Conservation (phyloP, 2,329 filamentous ascomycete species). For the Leptoxyphium fumago region DNA sequence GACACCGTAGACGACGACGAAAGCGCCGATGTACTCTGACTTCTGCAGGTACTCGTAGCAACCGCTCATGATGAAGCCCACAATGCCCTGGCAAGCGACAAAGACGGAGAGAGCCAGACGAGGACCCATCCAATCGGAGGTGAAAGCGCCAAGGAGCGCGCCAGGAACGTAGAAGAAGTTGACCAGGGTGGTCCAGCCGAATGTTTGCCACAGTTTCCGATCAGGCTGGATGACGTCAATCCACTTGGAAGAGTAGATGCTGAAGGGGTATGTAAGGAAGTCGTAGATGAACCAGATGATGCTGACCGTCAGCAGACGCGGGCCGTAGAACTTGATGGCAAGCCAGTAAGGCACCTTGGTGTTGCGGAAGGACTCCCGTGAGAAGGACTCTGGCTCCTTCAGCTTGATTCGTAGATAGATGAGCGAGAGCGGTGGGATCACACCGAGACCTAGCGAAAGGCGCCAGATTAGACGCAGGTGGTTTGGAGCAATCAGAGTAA, state of each 20-base stretch:
- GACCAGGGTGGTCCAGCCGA: slow-evolving; percentile 80
- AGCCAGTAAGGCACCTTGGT: slow-evolving; percentile 36
- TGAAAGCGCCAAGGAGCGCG: slow-evolving; percentile 59
- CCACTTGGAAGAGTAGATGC: slow-evolving; percentile 70
- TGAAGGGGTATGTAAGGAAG: slow-evolving; percentile 74
- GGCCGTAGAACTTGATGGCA: slow-evolving; percentile 55
- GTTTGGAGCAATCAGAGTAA: slow-evolving; percentile 30
- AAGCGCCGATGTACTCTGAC: slow-evolving; percentile 53
- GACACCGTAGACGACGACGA: slow-evolving; percentile 65
- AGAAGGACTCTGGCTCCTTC: slow-evolving; percentile 65
- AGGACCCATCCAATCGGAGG: slow-evolving; percentile 67
- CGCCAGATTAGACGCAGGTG: slow-evolving; percentile 70
- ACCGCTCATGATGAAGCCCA: slow-evolving; percentile 83
- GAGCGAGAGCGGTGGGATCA: slow-evolving; percentile 60
- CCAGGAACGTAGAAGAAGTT: slow-evolving; percentile 84
- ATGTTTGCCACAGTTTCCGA: slow-evolving; percentile 55
- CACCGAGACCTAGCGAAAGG: slow-evolving; percentile 60
- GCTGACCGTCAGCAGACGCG: slow-evolving; percentile 53
- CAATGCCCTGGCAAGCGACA: slow-evolving; percentile 55
- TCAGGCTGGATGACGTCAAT: slow-evolving; percentile 45
- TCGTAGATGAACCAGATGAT: slow-evolving; percentile 70
- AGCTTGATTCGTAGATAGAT: slow-evolving; percentile 58
- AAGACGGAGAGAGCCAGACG: slow-evolving; percentile 58
- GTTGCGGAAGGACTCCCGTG: slow-evolving; percentile 50
- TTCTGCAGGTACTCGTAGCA: slow-evolving; percentile 57